phyloP scores from a whole-genome alignment of 2,329 filamentous ascomycete species.

The Celoporthe dispersa region DNA sequence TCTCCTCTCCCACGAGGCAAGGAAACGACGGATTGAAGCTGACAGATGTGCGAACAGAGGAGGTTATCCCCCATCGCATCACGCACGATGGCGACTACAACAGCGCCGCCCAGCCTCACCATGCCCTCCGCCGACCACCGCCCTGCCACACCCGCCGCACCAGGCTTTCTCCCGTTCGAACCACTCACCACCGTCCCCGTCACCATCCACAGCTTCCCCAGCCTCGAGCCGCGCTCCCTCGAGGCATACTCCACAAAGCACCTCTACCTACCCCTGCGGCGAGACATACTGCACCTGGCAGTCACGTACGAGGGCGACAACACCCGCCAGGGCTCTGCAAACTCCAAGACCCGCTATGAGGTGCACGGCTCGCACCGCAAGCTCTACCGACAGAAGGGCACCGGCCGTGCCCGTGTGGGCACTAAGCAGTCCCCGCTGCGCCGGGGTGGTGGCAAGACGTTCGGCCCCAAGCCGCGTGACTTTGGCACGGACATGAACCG shows the following conservation, averaged over 20 bases:
- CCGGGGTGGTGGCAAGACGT: conserved; percentile 82
- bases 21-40: conserved; percentile 23
- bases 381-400: conserved; percentile 84
- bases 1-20: not conserved
- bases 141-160: conserved; percentile 3
- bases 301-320: conserved; percentile 91
- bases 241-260: conserved; percentile 80
- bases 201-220: conserved; percentile 89
- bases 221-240: conserved; percentile 80
- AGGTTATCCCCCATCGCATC: conserved; percentile 14
- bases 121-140: conserved; percentile 26
- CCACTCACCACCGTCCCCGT: conserved; percentile 70
- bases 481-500: conserved; percentile 81
- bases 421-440: conserved; percentile 81
- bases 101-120: conserved; percentile 21
- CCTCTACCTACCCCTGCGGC: conserved; percentile 83
- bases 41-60: conserved; percentile 11
- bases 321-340: conserved; percentile 85
- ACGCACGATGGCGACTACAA: conserved; percentile 29
- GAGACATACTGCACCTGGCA: conserved; percentile 90
- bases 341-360: conserved; percentile 78
- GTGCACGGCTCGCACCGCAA: conserved; percentile 85
- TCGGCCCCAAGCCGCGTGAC: conserved; percentile 90
- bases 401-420: conserved; percentile 78
- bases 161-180: conserved; percentile 33